These are phyloP conservation scores for Phyllosticta capitalensis DNA, from an alignment of 2,329 filamentous ascomycete genomes.

Conservation along the genomic window DNA sequence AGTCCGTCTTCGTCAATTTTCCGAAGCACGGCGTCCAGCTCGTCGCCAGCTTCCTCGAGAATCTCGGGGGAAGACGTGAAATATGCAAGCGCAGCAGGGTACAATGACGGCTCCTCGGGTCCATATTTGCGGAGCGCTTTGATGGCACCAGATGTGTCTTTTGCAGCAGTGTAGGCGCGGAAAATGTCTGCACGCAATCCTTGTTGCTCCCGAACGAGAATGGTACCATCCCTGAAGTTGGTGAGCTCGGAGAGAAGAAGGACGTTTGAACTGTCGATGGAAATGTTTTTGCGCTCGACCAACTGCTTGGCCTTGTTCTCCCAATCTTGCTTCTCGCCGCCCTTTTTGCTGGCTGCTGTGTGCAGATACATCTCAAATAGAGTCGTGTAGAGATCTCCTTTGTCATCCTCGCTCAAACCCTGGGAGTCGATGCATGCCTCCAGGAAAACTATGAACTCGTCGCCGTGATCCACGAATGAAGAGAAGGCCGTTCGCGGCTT, in stretches of 20 bases:
- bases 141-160: constrained; percentile 84
- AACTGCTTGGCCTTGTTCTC: constrained; percentile 82
- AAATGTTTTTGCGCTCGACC: constrained; percentile 66
- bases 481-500: constrained; percentile 87
- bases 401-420: constrained; percentile 62
- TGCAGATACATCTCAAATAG: constrained; percentile 97
- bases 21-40: constrained; percentile 68
- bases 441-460: constrained; percentile 85
- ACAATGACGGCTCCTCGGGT: constrained; percentile 79
- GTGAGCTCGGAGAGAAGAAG: constrained; percentile 86
- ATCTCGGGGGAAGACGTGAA: constrained; percentile 77
- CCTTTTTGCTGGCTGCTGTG: constrained; percentile 68
- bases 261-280: constrained; percentile 88
- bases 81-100: constrained; percentile 85
- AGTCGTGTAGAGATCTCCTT: constrained; percentile 82
- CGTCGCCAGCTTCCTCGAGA: constrained; percentile 75
- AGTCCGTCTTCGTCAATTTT: constrained; percentile 85
- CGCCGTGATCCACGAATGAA: constrained; percentile 86
- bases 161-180: constrained; percentile 84
- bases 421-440: constrained; percentile 74
- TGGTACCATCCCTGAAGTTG: constrained; percentile 80
- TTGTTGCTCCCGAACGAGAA: constrained; percentile 86
- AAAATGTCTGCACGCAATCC: constrained; percentile 92
- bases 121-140: constrained; percentile 88
- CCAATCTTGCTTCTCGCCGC: constrained; percentile 66